These are phyloP conservation scores for Entomortierella lignicola DNA, from an alignment of 192 early-diverging fungal species.

Conservation along the genomic window DNA sequence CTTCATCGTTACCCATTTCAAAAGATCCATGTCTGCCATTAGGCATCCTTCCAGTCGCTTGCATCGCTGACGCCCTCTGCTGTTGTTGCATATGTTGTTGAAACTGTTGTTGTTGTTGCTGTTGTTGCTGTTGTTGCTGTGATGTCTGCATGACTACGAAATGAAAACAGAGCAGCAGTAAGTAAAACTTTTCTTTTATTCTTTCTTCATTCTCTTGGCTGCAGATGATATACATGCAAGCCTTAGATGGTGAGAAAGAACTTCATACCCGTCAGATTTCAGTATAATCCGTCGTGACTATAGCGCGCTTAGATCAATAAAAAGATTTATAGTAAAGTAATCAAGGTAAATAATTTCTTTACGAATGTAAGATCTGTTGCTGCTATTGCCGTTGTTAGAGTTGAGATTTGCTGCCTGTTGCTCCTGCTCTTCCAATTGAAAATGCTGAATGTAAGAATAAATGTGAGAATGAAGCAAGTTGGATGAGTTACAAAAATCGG, in stretches of 20 bases:
- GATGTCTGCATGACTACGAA: conserved; percentile 44
- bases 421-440: too few relatives aligned
- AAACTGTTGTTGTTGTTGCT: conserved; percentile 38
- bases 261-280: too few relatives aligned
- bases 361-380: too few relatives aligned
- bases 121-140: conserved; percentile 45
- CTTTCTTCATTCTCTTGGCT: neutral
- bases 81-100: conserved; percentile 47
- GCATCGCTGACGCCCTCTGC: conserved; percentile 40
- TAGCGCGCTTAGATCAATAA: too few relatives aligned
- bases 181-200: neutral
- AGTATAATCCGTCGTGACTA: too few relatives aligned
- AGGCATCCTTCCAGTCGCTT: conserved; percentile 45
- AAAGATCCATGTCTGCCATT: conserved; percentile 50
- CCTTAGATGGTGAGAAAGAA: neutral
- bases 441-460: too few relatives aligned
- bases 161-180: neutral
- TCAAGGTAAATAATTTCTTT: too few relatives aligned
- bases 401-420: too few relatives aligned
- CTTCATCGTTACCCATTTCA: conserved; percentile 37
- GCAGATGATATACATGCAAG: neutral
- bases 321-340: too few relatives aligned
- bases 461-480: too few relatives aligned
- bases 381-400: too few relatives aligned
- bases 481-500: too few relatives aligned